Evolutionary conservation across 345 rosid species (phyloP), one percentile per base, ranked within the genome.

Genomic region (Citrus inodora): DNA sequence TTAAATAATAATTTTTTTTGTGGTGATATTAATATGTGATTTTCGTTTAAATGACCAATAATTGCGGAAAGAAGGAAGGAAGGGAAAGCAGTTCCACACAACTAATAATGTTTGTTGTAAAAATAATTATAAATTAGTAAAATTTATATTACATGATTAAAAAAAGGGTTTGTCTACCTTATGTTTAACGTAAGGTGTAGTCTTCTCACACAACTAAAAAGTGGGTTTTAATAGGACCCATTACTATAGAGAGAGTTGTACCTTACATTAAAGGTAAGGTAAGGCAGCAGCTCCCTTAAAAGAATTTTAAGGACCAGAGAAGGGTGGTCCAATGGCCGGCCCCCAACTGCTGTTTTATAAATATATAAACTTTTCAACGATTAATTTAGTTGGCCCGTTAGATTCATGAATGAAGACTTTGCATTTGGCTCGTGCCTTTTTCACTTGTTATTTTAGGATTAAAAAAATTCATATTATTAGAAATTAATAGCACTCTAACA

Each of bases 401-500:
- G 63, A 66, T 76, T 60, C 78, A 76, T 76, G 78, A 76, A 76
- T 33, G 78, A 22, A 32, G 53, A 42, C 38, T n/a, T 53, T 27
- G 46, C 9, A 62, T 38, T 73, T 74, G 77, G 42, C 77, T 40
- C 37, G 19, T 21, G 48, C 9, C 22, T 17, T 53, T 1, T 53
- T 17, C 22, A 53, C 58, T 53, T 53, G 58, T 53, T 22, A 16
- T 16, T 53, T 53, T 53, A 53, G 58, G 58, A 19, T 16, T 16
- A 53, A 53, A 53, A 16, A 4, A 53, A 5, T 1, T 5, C 22
- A 53, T 53, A 53, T 16, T 53, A 17, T 19, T 1, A 5, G n/a
- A 53, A 17, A 1, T 16, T 53, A 53, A 53, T 53, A 37, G 46
- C 46, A 30, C n/a, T 21, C 70, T 66, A 33, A 35, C 22, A 19